phyloP scores from a whole-genome alignment of 1,284 basidiomycete genomes.

The Marasmius fiardii region DNA sequence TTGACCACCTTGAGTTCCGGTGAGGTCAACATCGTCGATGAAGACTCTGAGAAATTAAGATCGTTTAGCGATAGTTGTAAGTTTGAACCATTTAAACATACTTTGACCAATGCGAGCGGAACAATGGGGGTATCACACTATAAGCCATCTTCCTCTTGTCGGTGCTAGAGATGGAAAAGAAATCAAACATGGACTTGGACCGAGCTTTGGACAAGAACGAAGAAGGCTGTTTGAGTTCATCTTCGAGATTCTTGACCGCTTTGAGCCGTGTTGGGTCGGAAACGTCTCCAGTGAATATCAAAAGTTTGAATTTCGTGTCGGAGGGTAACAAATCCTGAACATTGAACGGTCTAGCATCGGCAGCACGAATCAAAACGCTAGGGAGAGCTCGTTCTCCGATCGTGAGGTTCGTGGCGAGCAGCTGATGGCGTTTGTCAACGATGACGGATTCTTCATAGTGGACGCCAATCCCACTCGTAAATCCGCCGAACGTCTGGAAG shows the following conservation, averaged over 20 bases:
- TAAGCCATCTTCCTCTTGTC: constrained; percentile 46
- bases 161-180: constrained; percentile 47
- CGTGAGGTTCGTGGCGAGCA: constrained; percentile 40
- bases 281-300: constrained; percentile 65
- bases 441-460: constrained; percentile 57
- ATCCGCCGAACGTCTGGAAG: constrained; percentile 56
- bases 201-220: constrained; percentile 35
- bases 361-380: constrained; percentile 57
- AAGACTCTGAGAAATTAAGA: constrained; percentile 35
- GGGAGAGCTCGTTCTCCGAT: constrained; percentile 62
- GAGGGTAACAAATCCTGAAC: constrained; percentile 69
- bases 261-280: constrained; percentile 33
- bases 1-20: constrained; percentile 36
- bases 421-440: constrained; percentile 42
- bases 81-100: constrained; percentile 25
- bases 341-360: constrained; percentile 59
- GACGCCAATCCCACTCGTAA: constrained; percentile 65
- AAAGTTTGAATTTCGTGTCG: constrained; percentile 70
- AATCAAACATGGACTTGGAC: constrained; percentile 45
- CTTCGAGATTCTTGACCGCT: constrained; percentile 40
- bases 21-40: constrained; percentile 41
- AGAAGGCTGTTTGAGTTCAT: constrained; percentile 35
- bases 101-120: constrained; percentile 69
- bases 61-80: not conserved
- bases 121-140: constrained; percentile 43